These are phyloP conservation scores for Yarrowia osloensis DNA, from an alignment of 805 yeast species.

Conservation along the genomic window DNA sequence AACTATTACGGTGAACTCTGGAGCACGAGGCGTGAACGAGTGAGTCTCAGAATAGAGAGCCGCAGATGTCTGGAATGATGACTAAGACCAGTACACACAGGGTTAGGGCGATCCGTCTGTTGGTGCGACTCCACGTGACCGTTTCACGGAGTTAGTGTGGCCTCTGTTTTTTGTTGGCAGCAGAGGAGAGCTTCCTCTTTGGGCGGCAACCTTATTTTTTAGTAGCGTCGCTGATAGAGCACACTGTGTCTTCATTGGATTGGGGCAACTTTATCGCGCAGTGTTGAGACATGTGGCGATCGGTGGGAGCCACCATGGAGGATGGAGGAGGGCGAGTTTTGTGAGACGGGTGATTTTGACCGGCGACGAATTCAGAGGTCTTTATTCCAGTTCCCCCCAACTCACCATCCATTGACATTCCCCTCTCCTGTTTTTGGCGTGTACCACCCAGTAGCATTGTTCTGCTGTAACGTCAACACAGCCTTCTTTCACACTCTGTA, in stretches of 20 bases:
- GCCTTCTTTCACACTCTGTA: neutral
- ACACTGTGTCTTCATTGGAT: neutral
- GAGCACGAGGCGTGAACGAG: too few species aligned
- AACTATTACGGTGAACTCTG: too few species aligned
- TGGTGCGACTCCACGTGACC: neutral
- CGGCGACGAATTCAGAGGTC: too few species aligned
- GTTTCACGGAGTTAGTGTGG: neutral
- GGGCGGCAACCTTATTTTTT: neutral
- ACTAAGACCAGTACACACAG: too few species aligned
- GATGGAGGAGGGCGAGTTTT: neutral
- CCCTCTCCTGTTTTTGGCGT: neutral
- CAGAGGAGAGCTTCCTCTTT: conserved; percentile 4
- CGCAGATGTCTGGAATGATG: too few species aligned
- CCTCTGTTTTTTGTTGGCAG: too few species aligned
- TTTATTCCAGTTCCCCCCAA: too few species aligned
- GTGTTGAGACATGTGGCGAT: conserved; percentile 18
- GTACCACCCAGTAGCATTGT: neutral
- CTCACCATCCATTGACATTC: too few species aligned
- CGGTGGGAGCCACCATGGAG: neutral
- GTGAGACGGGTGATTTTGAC: too few species aligned
- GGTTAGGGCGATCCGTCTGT: too few species aligned
- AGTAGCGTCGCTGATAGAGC: conserved; percentile 1
- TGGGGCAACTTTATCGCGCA: conserved; percentile 10
- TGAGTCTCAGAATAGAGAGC: too few species aligned
- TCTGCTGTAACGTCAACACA: conserved; percentile 17